Evolutionary conservation across 441 rosid genomes (phyloP), one percentile per base, ranked within the genome.

Genomic region (Bocquillonia castaneifolia): DNA sequence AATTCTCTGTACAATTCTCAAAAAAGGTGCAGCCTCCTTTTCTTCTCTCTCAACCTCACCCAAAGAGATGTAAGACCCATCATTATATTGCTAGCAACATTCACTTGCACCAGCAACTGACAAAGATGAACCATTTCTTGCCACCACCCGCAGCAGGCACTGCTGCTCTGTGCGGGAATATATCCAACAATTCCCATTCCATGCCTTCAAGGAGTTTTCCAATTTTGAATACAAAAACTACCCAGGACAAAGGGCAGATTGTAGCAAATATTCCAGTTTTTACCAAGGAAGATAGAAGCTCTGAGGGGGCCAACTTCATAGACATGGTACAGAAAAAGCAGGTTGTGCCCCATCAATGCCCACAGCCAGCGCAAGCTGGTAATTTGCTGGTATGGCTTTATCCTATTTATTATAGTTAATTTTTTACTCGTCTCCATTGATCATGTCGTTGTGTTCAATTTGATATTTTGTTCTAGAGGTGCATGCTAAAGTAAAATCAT

Each of bases 41-140:
- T 76, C 72, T 88, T 42, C 82, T 85, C 67, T 77, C 79, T 78
- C 91, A 86, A 53, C 83, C 93, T 9, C 83, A 87, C 64, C 90
- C 82, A 13, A 89, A 84, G 78, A 84, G 90, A 76, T 91, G 96
- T 71, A 90, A 89, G 52, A 89, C 93, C 34, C 97, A 91, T 72
- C 88, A 81, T 74, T 86, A 91, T 63, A 87, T 91, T 66, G 96
- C 97, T 40, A 77, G 89, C 53, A 91, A 78, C 66, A 81, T 91
- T 68, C 81, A 67, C 40, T 73, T 69, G 60, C 87, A 87, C 69
- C 92, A 86, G 78, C 93, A 88, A 60, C 76, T 83, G 29, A 69
- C 79, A 7, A 86, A 84, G 80, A 83, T 86, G 79, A 88, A 85
- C 79, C 82, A 84, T 29, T 91, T 82, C 81, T 89, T 96, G 97